Base-by-base conservation (phyloP, 2,329 filamentous ascomycete genomes). In the Cytospora chrysosperma region DNA sequence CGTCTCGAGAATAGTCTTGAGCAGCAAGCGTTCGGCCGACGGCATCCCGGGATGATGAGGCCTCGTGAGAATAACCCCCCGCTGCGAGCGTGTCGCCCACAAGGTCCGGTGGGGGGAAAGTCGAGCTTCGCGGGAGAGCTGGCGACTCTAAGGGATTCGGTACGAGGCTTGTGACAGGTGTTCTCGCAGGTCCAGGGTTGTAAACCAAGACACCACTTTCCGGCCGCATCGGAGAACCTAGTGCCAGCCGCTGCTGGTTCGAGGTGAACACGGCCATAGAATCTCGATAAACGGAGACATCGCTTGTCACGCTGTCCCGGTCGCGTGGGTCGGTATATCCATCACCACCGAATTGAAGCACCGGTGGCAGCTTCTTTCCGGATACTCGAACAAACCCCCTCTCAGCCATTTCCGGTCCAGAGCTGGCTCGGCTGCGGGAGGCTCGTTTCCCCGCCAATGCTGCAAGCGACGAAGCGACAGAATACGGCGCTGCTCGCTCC, bases 381-480 rank as follows among this genome's bases (percentile, higher is more conserved):
- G 87, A 87, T 2, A 90, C 82, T 32, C 86, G 83, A 66, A 88
- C 84, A 72, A 90, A 90, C 0, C 86, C 84, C 65, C 79, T 77
- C 70, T 89, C 85, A 30, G 77, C 79, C 27, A 72, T 74, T 40
- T 77, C 76, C 50, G 72, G 72, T 19, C 70, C 71, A 56, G 67
- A 72, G 65, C 71, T 64, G 65, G 75, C 67, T 67, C 72, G 66
- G 65, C 75, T 56, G 66, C 66, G 71, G 59, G 69, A 75, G n/a
- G 69, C 67, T 19, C 74, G 76, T 64, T 79, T 82, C 28, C 77
- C 74, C 6, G 78, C 75, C 40, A 85, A 69, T 50, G 73, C 78
- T 2, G 81, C 78, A n/a, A 85, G 70, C 10, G 81, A 78, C 13
- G 81, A 76, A 4, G 82, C 79, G 17, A 86, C 76, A 7, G 79